Evolutionary conservation across 1,139 yeast genomes (phyloP).

Genomic region (Hyphopichia fennica): DNA sequence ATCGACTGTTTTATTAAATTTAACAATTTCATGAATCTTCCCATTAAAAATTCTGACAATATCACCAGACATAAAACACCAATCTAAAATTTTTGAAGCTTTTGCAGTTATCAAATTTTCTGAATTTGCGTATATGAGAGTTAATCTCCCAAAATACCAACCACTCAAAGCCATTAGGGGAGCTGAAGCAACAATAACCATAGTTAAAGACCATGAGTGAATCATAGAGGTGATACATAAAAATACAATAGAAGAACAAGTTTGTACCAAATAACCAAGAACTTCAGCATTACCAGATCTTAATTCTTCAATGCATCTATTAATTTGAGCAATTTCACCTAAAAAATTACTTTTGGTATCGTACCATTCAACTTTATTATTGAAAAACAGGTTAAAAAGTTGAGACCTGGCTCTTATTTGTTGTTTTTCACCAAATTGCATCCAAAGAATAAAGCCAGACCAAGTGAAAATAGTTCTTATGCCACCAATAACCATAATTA

Average conservation of each 20-base stretch:
- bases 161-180: constrained; percentile 64
- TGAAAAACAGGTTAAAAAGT: constrained; percentile 38
- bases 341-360: constrained; percentile 54
- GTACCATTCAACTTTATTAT: constrained; percentile 53
- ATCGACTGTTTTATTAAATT: constrained; percentile 40
- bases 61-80: constrained; percentile 63
- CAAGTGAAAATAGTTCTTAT: constrained; percentile 53
- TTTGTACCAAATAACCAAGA: constrained; percentile 56
- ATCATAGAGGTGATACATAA: constrained; percentile 67
- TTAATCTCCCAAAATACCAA: constrained; percentile 49
- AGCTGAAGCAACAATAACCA: constrained; percentile 67
- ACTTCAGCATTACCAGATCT: constrained; percentile 71
- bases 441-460: constrained; percentile 62
- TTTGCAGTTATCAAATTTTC: constrained; percentile 59
- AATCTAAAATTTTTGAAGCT: constrained; percentile 64
- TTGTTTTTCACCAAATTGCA: constrained; percentile 71
- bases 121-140: constrained; percentile 47
- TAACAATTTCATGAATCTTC: constrained; percentile 48
- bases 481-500: constrained; percentile 58
- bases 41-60: constrained; percentile 66
- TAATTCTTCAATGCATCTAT: constrained; percentile 78
- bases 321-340: constrained; percentile 66
- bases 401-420: constrained; percentile 54
- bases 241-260: constrained; percentile 52
- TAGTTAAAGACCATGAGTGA: constrained; percentile 81